Evolutionary conservation across 2,329 filamentous ascomycete genomes (phyloP), one percentile per base, ranked within the genome.

Genomic region (Fusarium sterilihyphosum): DNA sequence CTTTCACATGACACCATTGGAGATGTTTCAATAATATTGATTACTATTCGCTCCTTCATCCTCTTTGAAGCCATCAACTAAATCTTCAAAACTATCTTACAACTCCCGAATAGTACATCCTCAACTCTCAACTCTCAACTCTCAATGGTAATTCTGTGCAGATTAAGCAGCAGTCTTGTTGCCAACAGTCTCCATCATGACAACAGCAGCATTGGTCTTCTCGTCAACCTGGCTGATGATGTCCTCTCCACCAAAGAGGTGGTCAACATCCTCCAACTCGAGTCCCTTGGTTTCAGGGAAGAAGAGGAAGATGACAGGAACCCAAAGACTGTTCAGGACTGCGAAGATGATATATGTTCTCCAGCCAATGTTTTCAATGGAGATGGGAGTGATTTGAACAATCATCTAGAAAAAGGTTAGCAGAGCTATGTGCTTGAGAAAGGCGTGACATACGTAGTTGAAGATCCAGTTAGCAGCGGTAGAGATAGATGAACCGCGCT

Each of bases 321-420:
- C 65, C 56, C 60, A 76, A 6, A 63, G 43, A 11, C 67, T 29
- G 33, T 76, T 76, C 5, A 88, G 83, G 12, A 85, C 83, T 6
- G 87, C 86, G 78, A 88, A 91, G 68, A 84, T 85, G 61, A 84
- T 82, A 2, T 84, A 91, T 9, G 86, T 86, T 24, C 85, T 85
- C 76, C 83, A 88, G 18, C 81, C 83, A 12, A 84, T 89, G 29
- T 87, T 86, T 2, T 73, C 67, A 33, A 75, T 75, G 2, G 73
- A 73, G 12, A 75, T 73, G 5, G 73, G 73, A 9, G 73, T 75
- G n/a, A 75, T 75, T 50, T 75, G 73, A 2, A 75, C 73, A 20
- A 65, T 63, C 68, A 71, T 73, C 71, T 68, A 2, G 5, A 11
- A 12, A 8, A 10, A 1, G 40, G 22, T 57, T 6, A 60, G 47